These are phyloP conservation scores for Debaryomyces subglobosus DNA, from an alignment of 1,139 yeast species.

Conservation along the genomic window DNA sequence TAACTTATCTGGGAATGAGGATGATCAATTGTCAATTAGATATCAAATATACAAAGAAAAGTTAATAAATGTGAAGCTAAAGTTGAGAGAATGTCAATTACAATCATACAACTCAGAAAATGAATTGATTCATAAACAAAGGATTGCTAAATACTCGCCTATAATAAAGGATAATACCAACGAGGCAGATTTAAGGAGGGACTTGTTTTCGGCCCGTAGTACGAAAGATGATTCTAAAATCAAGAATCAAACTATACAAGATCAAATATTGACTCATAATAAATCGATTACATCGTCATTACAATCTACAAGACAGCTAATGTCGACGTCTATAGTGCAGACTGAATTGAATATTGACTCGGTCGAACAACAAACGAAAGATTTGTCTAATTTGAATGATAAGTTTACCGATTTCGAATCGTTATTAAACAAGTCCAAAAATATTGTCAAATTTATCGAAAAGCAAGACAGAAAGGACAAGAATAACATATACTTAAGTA, in stretches of 20 bases:
- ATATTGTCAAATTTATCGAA: constrained; percentile 64
- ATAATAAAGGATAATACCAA: constrained; percentile 13
- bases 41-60: constrained; percentile 26
- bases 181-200: constrained; percentile 15
- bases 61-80: constrained; percentile 23
- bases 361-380: constrained; percentile 60
- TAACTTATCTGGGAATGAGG: constrained; percentile 13
- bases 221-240: constrained; percentile 13
- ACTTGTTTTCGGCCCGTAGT: constrained; percentile 26
- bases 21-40: constrained; percentile 9
- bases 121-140: constrained; percentile 30
- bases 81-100: constrained; percentile 30
- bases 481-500: constrained; percentile 57
- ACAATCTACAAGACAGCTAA: constrained; percentile 56
- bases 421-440: constrained; percentile 55
- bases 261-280: constrained; percentile 48
- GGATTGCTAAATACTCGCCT: constrained; percentile 25
- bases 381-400: constrained; percentile 51
- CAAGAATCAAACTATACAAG: constrained; percentile 24
- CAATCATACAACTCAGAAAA: constrained; percentile 27
- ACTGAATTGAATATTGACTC: constrained; percentile 65
- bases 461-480: constrained; percentile 69
- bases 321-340: constrained; percentile 57
- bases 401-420: constrained; percentile 57
- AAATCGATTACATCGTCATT: constrained; percentile 57